Evolutionary conservation across 148 eudicot genomes (phyloP), one percentile per base, ranked within the genome.

Genomic region (Rhododendron griersonianum): DNA sequence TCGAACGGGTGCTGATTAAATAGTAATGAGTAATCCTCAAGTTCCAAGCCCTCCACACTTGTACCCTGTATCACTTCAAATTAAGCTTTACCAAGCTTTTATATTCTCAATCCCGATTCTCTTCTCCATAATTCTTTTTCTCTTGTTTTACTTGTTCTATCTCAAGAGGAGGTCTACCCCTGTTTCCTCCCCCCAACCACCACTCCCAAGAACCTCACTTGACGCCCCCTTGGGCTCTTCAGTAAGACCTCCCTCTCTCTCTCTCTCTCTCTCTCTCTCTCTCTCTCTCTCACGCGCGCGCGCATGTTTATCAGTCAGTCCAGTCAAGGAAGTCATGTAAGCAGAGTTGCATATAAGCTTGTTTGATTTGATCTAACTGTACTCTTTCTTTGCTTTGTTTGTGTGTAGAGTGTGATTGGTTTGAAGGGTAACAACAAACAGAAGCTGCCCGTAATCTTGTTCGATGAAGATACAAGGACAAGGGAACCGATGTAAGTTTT

Each of bases 61-160:
- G 84, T 94, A 94, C 55, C 92, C 98, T 19, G 93, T 92, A 86
- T 92, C 90, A 39, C 89, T 96, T 78, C 98, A 96, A 87, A 89
- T 93, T 4, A 93, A 92, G 76, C 90, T 94, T 23, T 96, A 94
- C 83, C 95, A 94, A 71, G 96, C 96, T 39, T 94, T 96, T 78
- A 92, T 96, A 16, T 96, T 96, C 85, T 94, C 98, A 83, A 96
- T 96, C 63, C 98, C 98, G 23, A 94, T 96, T 15, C 89, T 93
- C 47, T 96, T 96, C 87, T 92, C 95, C 67, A 91, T 96, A 83
- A 96, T 94, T 78, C 88, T 96, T 14, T 93, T 96, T 84, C 94
- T 96, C 82, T 90, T 96, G 85, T 94, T 96, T 69, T 95, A 95
- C 88, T 85, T 95, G 88, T 95, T 95, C 81, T 96, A 93, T 87